These are phyloP conservation scores for Solanum tarijense DNA, from an alignment of 257 asterid species.

Conservation along the genomic window DNA sequence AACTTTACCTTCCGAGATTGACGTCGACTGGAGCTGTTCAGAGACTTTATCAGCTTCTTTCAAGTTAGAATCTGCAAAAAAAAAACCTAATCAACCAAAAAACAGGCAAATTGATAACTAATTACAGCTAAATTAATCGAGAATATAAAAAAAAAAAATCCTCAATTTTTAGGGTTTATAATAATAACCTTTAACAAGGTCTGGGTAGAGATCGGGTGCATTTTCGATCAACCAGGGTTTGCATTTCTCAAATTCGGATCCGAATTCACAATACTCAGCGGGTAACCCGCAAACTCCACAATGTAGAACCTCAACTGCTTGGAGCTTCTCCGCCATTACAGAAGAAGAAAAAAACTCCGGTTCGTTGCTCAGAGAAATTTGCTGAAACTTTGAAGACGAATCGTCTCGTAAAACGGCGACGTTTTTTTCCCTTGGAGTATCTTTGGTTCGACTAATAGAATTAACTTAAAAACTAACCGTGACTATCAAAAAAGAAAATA, in stretches of 20 bases:
- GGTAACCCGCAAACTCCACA: slow-evolving; percentile 89
- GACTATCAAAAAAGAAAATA: no score
- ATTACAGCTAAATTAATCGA: neutral
- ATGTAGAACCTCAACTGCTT: slow-evolving; percentile 54
- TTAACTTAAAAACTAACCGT: no score
- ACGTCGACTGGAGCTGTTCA: slow-evolving; percentile 75
- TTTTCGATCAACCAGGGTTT: slow-evolving; percentile 89
- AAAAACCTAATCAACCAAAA: neutral
- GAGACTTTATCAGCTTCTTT: slow-evolving; percentile 61
- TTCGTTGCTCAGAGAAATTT: neutral
- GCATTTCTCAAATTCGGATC: slow-evolving; percentile 88
- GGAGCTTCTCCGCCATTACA: slow-evolving; percentile 72
- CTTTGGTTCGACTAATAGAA: neutral
- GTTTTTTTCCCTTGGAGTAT: neutral
- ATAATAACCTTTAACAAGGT: slow-evolving; percentile 68
- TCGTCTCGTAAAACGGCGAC: neutral
- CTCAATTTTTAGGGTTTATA: neutral
- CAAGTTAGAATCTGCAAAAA: slow-evolving; percentile 41
- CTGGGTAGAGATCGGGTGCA: slow-evolving; percentile 73
- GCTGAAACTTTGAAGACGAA: neutral
- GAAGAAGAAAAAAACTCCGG: neutral
- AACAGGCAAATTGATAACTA: neutral
- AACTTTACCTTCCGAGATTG: slow-evolving; percentile 48
- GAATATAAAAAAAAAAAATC: no score
- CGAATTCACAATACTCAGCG: slow-evolving; percentile 95